Percentiles rank a stretch among this genome's conserved stretches.
Conservation (phyloP, 169 alveolate species). For the Perkinsus marinus region DNA sequence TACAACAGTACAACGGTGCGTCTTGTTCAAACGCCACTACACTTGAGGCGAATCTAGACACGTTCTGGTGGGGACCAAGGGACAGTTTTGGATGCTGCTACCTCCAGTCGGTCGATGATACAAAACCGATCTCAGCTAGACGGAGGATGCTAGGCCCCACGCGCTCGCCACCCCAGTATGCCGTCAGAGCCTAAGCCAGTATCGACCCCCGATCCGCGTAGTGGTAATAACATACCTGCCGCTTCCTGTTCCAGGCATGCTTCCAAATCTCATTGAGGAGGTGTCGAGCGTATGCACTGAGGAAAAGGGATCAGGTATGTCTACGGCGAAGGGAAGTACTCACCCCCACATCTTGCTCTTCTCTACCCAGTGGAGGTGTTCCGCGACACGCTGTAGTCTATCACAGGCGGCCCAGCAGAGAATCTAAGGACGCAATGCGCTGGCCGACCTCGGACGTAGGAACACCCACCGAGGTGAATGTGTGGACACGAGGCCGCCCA, state of each 20-base stretch:
- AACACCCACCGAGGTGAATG: neutral
- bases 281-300: neutral
- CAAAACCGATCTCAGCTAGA: neutral
- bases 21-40: neutral
- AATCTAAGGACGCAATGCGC: neutral
- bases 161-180: neutral
- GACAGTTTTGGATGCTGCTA: neutral
- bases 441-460: too few relatives aligned
- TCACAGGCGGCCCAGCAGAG: neutral
- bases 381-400: neutral
- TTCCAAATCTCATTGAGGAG: neutral
- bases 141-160: neutral
- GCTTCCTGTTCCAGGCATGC: neutral
- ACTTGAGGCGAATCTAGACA: neutral
- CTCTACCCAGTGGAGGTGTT: neutral
- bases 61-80: neutral
- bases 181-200: neutral
- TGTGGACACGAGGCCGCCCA: neutral
- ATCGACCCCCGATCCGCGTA: too few relatives aligned
- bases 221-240: neutral
- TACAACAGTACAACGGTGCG: neutral
- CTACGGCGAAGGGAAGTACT: too few relatives aligned
- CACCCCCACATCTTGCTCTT: neutral
- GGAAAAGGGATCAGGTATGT: too few relatives aligned
- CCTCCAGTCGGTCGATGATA: neutral